Conservation (phyloP, 306 rosid genomes). For the Amphicarpaea edgeworthii region DNA sequence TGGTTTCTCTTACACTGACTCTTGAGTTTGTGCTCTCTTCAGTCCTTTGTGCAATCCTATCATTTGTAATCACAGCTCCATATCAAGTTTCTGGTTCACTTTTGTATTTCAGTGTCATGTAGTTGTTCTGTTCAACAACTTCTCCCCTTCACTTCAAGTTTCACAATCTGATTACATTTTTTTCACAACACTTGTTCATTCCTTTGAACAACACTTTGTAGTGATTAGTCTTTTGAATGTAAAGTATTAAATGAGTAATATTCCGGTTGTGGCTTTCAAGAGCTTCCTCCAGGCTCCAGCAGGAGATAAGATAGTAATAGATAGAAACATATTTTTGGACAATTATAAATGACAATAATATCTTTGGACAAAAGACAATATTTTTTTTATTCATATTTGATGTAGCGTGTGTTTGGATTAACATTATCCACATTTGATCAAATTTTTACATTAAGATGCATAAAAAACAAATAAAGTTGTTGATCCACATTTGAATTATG, state of each 20-base stretch:
- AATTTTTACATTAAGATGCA: too few relatives aligned
- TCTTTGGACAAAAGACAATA: too few relatives aligned
- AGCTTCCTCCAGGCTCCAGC: not conserved
- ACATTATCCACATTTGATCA: too few relatives aligned
- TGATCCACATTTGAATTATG: too few relatives aligned
- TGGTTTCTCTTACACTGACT: not conserved
- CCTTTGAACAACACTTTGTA: not conserved
- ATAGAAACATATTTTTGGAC: too few relatives aligned
- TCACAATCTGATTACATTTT: not conserved
- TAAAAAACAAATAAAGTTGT: too few relatives aligned
- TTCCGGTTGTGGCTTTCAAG: not conserved
- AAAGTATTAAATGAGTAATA: not conserved
- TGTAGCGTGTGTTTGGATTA: too few relatives aligned
- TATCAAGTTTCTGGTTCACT: constrained; percentile 2
- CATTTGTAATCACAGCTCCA: not conserved
- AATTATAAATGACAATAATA: too few relatives aligned
- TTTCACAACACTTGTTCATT: not conserved
- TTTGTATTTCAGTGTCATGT: not conserved
- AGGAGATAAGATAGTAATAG: not conserved
- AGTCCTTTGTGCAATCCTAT: not conserved
- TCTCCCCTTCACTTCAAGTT: too few relatives aligned
- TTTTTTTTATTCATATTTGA: too few relatives aligned
- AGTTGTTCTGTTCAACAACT: not conserved
- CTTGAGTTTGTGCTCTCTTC: not conserved
- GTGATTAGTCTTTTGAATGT: not conserved